Conservation (phyloP, 495 filamentous ascomycete species). For the Wilcoxina mikolae region DNA sequence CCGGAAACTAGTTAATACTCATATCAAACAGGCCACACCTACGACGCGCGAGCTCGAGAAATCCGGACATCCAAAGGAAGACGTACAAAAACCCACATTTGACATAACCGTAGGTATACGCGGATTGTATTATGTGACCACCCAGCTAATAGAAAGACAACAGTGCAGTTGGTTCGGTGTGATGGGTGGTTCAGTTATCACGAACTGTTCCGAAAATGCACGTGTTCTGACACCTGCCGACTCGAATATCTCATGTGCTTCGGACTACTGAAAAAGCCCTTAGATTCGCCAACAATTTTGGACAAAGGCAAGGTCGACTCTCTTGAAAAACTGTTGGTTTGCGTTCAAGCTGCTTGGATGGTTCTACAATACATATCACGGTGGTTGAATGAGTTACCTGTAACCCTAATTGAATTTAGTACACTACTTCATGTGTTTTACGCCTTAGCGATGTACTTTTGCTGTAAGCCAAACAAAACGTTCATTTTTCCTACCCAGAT, state of each 20-base stretch:
- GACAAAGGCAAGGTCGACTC: conserved; percentile 31
- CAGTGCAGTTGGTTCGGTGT: conserved; percentile 4
- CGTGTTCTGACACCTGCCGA: not conserved
- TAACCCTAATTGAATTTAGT: conserved; percentile 31
- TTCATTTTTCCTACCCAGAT: not conserved
- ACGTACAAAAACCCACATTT: not conserved
- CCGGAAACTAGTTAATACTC: not conserved
- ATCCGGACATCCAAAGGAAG: too few species aligned
- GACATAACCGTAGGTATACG: not conserved
- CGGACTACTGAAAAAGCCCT: not conserved
- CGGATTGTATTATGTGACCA: too few species aligned
- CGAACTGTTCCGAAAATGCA: not conserved
- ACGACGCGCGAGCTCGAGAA: too few species aligned
- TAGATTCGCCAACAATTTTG: not conserved
- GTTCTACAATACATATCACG: conserved; percentile 28
- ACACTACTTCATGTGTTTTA: conserved; percentile 30
- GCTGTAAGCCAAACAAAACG: conserved; percentile 3
- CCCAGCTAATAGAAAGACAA: not conserved
- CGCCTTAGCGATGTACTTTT: conserved; percentile 27
- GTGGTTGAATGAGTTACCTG: conserved; percentile 11
- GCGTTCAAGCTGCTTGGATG: conserved; percentile 31
- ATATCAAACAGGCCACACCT: not conserved
- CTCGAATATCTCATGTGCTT: not conserved
- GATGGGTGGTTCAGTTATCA: not conserved
- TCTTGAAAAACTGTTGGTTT: conserved; percentile 26